Evolutionary conservation across 2,329 filamentous ascomycete genomes (phyloP), one percentile per base, ranked within the genome.

Genomic region (Endothia cerciana): DNA sequence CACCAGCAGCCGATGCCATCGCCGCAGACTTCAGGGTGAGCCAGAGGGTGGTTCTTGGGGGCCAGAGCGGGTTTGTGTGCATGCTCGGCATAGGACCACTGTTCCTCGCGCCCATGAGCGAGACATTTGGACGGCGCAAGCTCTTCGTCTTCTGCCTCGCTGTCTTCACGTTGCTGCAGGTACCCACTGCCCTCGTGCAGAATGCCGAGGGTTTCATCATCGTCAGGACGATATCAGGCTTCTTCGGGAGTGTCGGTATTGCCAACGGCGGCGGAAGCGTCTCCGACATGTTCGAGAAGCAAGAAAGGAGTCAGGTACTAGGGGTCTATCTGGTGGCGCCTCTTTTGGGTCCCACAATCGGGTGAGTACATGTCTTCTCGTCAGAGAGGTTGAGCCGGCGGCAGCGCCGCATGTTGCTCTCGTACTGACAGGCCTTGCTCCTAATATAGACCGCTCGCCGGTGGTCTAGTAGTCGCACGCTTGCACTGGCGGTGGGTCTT

Each of bases 281-380:
- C 28, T 33, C 25, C 22, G 49, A 53, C 7, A 33, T 53, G 49
- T 53, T 53, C 19, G 49, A 53, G 28, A 19, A 10, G 49, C 49
- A 53, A 25, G 49, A 53, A 25, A 53, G 49, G 28, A 53, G 49
- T 13, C 49, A 53, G 49, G 49, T 53, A 25, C 28, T 53, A 25
- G 49, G 49, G 4, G 28, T 53, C 3, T 53, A 53, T 25, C 49
- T 53, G 49, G 49, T 53, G 25, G 49, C 49, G 28, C 49, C 49
- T 10, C 10, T 53, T 15, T 10, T 53, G 25, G 49, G 49, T n/a
- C 49, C 49, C 49, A 53, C 49, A 6, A 30, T 53, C 28, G 25
- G 49, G 49, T 53, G 7, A 53, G 49, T 53, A 15, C n/a, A n/a
- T n/a, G n/a, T n/a, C n/a, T n/a, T n/a, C n/a, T n/a, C n/a, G n/a